phyloP scores from a whole-genome alignment of 1,139 yeast genomes.

The Wickerhamomyces sp. region DNA sequence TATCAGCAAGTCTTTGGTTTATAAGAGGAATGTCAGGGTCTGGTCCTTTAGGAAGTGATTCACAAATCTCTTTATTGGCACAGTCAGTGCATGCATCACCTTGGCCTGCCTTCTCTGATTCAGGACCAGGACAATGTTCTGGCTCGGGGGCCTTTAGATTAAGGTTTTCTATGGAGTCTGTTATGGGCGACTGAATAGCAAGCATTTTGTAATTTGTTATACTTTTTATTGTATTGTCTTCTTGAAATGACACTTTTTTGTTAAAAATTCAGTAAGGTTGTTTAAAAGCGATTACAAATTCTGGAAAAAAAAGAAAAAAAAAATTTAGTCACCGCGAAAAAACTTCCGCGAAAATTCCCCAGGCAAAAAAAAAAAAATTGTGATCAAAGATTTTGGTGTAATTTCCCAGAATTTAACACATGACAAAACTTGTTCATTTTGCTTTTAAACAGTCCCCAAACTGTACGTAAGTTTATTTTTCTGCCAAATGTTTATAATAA shows the following conservation, averaged over 20 bases:
- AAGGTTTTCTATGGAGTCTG: constrained; percentile 15
- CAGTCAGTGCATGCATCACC: constrained; percentile 95
- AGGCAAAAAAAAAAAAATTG: no score
- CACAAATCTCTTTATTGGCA: constrained; percentile 88
- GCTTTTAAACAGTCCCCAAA: no score
- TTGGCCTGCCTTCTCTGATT: constrained; percentile 87
- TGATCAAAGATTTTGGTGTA: no score
- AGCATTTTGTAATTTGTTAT: constrained; percentile 16
- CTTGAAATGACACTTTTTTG: no score
- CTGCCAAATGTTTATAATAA: no score
- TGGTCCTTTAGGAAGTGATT: constrained; percentile 87
- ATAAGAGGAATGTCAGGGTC: constrained; percentile 91
- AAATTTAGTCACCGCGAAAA: neutral
- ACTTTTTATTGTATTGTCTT: no score
- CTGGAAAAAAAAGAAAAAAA: neutral
- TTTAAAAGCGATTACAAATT: neutral
- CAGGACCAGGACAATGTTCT: constrained; percentile 98
- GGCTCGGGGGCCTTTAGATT: constrained; percentile 56
- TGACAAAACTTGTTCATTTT: no score
- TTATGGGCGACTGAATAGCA: constrained; percentile 17
- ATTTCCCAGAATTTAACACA: no score
- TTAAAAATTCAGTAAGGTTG: no score
- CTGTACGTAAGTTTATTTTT: no score
- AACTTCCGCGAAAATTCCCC: neutral
- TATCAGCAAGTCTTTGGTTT: constrained; percentile 56